Conservation (phyloP, 148 eudicot species). For the Vaccinium macrocarpon region DNA sequence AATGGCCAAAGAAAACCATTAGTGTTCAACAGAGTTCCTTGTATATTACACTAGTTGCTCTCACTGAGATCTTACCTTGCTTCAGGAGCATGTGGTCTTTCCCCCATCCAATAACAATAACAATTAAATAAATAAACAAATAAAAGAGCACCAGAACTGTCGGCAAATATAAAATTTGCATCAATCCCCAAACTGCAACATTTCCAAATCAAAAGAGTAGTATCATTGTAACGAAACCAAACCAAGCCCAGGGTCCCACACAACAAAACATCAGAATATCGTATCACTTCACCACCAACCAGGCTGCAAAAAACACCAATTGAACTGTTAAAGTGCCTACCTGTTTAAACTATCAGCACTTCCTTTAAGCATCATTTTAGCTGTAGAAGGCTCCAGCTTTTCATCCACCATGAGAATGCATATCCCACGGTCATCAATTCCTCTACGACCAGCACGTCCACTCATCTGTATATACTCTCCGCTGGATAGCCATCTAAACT, state of each 20-base stretch:
- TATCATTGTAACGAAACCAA: background rate
- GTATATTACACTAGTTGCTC: background rate
- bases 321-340: slow-evolving; percentile 27
- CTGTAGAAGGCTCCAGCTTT: slow-evolving; percentile 97
- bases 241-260: background rate
- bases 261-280: background rate
- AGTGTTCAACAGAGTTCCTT: background rate
- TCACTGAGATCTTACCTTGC: background rate
- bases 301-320: slow-evolving; percentile 8
- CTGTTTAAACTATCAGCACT: slow-evolving; percentile 96
- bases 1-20: background rate
- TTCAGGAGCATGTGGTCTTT: background rate
- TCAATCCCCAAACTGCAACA: background rate
- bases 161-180: background rate
- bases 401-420: slow-evolving; percentile 99
- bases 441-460: slow-evolving; percentile 99
- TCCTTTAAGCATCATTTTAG: slow-evolving; percentile 92
- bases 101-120: too few species aligned
- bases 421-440: slow-evolving; percentile 97
- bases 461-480: slow-evolving; percentile 99
- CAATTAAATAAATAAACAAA: too few species aligned
- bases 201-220: background rate
- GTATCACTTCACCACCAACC: background rate
- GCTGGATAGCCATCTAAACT: slow-evolving; percentile 95
- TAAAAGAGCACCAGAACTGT: background rate